Evolutionary conservation across 2,329 filamentous ascomycete genomes (phyloP).

Genomic region (Talaromyces sp.): DNA sequence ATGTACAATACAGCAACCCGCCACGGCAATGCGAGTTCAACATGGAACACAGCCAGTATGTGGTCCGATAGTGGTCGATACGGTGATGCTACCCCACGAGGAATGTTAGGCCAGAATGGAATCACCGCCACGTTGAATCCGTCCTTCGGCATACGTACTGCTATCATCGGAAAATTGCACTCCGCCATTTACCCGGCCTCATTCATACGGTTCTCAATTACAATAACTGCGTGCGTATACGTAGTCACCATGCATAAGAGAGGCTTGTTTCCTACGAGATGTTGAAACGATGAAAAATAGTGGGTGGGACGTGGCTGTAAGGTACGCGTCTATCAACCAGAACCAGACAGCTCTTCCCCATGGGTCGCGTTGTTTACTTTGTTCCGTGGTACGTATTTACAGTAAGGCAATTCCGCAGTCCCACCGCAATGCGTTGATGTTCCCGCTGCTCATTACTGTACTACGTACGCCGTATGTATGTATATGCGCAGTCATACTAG

Average conservation of each 20-base stretch:
- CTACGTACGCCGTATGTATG: too few species aligned
- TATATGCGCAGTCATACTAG: neutral
- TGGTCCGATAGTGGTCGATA: neutral
- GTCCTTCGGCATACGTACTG: neutral
- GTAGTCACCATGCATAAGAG: too few species aligned
- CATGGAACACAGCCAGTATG: neutral
- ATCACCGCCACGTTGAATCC: neutral
- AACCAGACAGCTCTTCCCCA: neutral
- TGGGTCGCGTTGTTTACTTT: slow-evolving; percentile 13
- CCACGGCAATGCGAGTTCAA: neutral
- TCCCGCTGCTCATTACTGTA: too few species aligned
- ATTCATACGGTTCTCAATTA: too few species aligned
- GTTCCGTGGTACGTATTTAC: too few species aligned
- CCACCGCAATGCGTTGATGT: neutral
- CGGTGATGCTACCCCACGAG: neutral
- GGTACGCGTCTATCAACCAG: slow-evolving; percentile 5
- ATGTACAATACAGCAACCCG: too few species aligned
- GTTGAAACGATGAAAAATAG: too few species aligned
- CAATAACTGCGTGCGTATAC: too few species aligned
- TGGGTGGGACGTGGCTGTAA: neutral
- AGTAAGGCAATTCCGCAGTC: neutral
- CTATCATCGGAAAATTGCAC: neutral
- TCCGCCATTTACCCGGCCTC: neutral
- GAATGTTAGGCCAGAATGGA: neutral
- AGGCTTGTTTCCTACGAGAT: too few species aligned